These are phyloP conservation scores for Tulasnella sp. DNA, from an alignment of 768 basidiomycete species.

Conservation along the genomic window DNA sequence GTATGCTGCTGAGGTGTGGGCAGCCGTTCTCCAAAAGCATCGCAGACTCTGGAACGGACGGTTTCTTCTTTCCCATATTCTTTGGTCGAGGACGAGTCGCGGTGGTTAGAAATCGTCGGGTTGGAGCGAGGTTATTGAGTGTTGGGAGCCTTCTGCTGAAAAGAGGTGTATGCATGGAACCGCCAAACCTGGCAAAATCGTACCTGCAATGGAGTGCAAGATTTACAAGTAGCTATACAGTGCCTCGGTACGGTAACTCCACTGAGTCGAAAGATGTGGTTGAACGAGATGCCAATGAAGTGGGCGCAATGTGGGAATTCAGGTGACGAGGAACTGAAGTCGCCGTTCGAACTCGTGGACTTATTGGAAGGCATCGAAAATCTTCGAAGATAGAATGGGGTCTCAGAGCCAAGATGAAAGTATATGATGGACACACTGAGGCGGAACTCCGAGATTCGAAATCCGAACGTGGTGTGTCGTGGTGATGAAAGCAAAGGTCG, in stretches of 20 bases:
- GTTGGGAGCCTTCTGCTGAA: neutral
- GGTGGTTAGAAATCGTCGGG: neutral
- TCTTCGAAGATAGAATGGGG: neutral
- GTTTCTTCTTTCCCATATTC: slow-evolving; percentile 5
- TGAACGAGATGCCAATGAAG: neutral
- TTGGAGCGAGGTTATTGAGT: neutral
- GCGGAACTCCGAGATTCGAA: neutral
- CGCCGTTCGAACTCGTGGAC: neutral
- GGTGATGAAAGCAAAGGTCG: neutral
- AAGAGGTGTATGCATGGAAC: neutral
- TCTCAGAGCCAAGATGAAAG: neutral
- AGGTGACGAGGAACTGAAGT: neutral
- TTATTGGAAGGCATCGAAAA: neutral
- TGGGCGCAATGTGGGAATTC: neutral
- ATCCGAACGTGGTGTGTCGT: neutral
- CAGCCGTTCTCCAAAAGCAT: neutral
- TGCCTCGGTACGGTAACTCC: neutral
- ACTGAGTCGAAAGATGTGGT: neutral
- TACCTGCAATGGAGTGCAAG: neutral
- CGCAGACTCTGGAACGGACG: neutral
- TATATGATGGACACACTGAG: neutral
- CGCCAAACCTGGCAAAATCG: neutral
- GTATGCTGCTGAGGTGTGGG: neutral
- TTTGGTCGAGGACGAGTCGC: neutral
- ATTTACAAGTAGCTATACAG: neutral